These are phyloP conservation scores for Pleurotus ostreatus DNA, from an alignment of 768 basidiomycete genomes.

Conservation along the genomic window DNA sequence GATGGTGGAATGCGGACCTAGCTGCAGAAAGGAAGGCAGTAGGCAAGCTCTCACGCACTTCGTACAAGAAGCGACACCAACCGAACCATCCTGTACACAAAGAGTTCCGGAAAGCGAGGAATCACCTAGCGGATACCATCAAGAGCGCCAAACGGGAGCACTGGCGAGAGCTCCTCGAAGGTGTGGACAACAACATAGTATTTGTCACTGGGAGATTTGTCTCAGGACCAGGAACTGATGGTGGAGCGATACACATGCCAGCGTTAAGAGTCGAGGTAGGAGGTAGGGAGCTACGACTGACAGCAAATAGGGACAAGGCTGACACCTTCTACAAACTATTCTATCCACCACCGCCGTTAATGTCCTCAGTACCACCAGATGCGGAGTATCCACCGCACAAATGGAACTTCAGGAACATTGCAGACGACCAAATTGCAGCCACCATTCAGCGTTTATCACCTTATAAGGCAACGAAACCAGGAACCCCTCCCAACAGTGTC, in stretches of 20 bases:
- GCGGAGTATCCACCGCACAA: constrained; percentile 9
- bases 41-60: not conserved
- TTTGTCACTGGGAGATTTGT: constrained; percentile 15
- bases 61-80: not conserved
- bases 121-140: not conserved
- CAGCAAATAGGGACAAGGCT: no score
- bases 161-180: constrained; percentile 13
- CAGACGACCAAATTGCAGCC: not conserved
- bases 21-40: not conserved
- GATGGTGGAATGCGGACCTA: constrained; percentile 19
- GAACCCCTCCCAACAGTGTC: constrained; percentile 18
- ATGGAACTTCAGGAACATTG: not conserved
- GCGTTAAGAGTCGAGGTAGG: not conserved
- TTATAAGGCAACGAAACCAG: constrained; percentile 24
- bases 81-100: constrained; percentile 8
- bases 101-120: not conserved
- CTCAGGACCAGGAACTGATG: constrained; percentile 8
- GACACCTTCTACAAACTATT: no score
- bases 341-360: constrained; percentile 14
- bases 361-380: constrained; percentile 4
- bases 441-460: constrained; percentile 16
- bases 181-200: not conserved
- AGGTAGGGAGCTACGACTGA: no score
- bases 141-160: constrained; percentile 12
- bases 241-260: constrained; percentile 7